Percentiles rank a stretch among this genome's conserved stretches.
Evolutionary conservation across 1,139 yeast genomes (phyloP).

Genomic region (Arxiozyma bovina): DNA sequence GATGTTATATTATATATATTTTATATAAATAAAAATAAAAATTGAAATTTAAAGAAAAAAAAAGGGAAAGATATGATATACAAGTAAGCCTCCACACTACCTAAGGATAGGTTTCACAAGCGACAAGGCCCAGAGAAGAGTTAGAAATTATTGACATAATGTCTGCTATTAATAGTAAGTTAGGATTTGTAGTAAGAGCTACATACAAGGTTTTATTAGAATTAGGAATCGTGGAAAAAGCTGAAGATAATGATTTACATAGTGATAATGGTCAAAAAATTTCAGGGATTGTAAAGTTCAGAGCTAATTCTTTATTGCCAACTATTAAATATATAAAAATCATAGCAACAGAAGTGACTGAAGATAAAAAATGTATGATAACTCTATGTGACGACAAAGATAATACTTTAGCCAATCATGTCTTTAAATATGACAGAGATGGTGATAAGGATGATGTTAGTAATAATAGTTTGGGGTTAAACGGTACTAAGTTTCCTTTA

Average conservation of each 20-base stretch:
- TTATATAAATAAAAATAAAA: no score
- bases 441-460: neutral
- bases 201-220: neutral
- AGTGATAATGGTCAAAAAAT: neutral
- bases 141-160: neutral
- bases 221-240: neutral
- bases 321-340: neutral
- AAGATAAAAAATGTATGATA: slow-evolving; percentile 2
- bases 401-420: neutral
- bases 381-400: slow-evolving; percentile 1
- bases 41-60: no score
- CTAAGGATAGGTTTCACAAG: neutral
- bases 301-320: neutral
- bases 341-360: neutral
- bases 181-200: neutral
- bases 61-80: neutral
- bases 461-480: neutral
- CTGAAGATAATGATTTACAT: neutral
- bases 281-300: neutral
- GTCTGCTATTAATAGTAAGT: neutral
- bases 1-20: no score
- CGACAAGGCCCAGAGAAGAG: neutral
- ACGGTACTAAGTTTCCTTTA: neutral
- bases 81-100: no score
- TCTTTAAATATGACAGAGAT: slow-evolving; percentile 1